These are phyloP conservation scores for Diaporthe caulivora DNA, from an alignment of 2,329 filamentous ascomycete species.

Conservation along the genomic window DNA sequence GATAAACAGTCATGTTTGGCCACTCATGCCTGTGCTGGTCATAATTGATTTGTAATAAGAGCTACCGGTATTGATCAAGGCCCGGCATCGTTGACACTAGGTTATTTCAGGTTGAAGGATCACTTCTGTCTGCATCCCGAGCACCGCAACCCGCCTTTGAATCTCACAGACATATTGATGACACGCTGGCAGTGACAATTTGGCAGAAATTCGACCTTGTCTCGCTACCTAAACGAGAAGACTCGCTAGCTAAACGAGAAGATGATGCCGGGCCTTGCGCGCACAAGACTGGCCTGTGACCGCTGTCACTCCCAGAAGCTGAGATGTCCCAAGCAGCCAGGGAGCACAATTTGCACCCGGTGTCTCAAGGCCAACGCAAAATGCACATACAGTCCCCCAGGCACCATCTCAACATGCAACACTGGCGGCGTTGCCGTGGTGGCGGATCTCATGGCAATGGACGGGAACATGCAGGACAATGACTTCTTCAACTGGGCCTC, in stretches of 20 bases:
- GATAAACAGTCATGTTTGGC: too few species aligned
- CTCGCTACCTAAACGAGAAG: neutral
- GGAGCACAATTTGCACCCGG: constrained; percentile 53
- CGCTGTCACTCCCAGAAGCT: constrained; percentile 62
- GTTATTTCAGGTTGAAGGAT: constrained; percentile 7
- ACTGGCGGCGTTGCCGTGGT: constrained; percentile 29
- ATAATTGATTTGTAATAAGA: neutral
- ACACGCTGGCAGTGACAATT: neutral
- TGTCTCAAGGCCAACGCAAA: constrained; percentile 55
- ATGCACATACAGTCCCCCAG: constrained; percentile 58
- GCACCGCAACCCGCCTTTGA: neutral
- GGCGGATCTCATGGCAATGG: neutral
- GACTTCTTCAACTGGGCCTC: constrained; percentile 22
- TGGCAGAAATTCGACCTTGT: neutral
- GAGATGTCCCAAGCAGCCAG: constrained; percentile 56
- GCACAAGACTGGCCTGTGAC: constrained; percentile 54
- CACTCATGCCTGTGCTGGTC: too few species aligned
- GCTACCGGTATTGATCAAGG: neutral
- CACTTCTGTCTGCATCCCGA: neutral
- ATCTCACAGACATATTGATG: neutral
- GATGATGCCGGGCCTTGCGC: constrained; percentile 29
- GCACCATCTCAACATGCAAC: constrained; percentile 41
- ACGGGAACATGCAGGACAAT: neutral
- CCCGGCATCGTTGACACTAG: neutral
- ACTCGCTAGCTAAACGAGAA: neutral